Evolutionary conservation across 1,284 basidiomycete genomes (phyloP).

Genomic region (Pterulicium gracile): DNA sequence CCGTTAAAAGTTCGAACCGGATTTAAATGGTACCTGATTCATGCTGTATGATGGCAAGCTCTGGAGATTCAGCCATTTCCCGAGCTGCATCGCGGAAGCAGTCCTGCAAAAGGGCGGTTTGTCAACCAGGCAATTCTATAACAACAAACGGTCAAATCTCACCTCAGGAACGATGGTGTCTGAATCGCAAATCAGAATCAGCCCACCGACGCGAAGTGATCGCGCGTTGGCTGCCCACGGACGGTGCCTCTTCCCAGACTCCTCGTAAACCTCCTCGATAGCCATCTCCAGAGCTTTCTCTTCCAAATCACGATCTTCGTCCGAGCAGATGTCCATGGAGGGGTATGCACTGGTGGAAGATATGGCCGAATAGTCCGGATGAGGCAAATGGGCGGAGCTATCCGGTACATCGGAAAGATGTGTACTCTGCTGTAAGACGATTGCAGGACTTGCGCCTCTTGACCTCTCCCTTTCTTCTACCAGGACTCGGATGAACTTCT

Average conservation of each 20-base stretch:
- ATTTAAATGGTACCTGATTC: slow-evolving; percentile 68
- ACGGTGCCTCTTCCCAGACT: slow-evolving; percentile 37
- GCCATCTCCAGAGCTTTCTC: slow-evolving; percentile 56
- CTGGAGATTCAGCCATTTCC: slow-evolving; percentile 68
- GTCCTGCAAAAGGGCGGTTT: slow-evolving; percentile 29
- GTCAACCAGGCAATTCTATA: too few species aligned
- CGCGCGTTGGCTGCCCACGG: slow-evolving; percentile 63
- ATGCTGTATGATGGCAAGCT: slow-evolving; percentile 79
- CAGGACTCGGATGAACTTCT: slow-evolving; percentile 53
- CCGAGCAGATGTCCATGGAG: slow-evolving; percentile 6
- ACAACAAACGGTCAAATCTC: slow-evolving; percentile 5
- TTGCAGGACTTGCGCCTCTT: neutral
- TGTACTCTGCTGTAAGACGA: neutral
- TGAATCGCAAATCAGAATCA: slow-evolving; percentile 69
- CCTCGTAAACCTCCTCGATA: slow-evolving; percentile 52
- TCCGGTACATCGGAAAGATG: neutral
- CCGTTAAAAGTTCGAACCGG: too few species aligned
- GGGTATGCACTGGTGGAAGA: too few species aligned
- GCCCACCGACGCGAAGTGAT: slow-evolving; percentile 50
- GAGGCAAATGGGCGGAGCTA: neutral
- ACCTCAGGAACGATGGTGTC: slow-evolving; percentile 78
- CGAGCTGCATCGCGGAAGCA: slow-evolving; percentile 81
- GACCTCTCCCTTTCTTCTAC: slow-evolving; percentile 26
- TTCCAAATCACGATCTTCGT: slow-evolving; percentile 40
- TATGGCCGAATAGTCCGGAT: neutral